phyloP scores from a whole-genome alignment of 306 rosid species.

The Vachellia collinsii region DNA sequence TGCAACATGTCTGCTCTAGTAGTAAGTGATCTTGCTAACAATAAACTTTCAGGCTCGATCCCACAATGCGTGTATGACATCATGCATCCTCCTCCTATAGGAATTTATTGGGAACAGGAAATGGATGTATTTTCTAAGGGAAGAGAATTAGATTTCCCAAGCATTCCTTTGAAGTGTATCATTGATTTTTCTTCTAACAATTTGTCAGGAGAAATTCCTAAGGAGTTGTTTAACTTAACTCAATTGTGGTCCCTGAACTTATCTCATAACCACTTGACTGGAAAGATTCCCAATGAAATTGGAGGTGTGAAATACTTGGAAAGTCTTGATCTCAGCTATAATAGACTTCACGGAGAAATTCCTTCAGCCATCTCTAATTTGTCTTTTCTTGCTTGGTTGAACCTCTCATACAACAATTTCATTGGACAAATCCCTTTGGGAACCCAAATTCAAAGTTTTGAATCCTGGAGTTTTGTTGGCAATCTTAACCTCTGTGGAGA shows the following conservation, averaged over 20 bases:
- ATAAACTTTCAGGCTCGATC: neutral
- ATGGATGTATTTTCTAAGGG: neutral
- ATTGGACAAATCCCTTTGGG: constrained; percentile 41
- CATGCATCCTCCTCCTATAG: rapidly evolving
- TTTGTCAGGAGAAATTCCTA: constrained; percentile 35
- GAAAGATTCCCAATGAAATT: constrained; percentile 26
- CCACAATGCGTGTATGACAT: neutral
- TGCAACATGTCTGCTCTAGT: neutral
- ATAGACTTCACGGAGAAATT: constrained; percentile 25
- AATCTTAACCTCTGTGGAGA: neutral
- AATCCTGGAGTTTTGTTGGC: neutral
- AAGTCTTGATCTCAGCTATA: constrained; percentile 34
- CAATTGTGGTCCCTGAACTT: constrained; percentile 29
- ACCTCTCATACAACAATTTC: constrained; percentile 45
- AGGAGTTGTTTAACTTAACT: constrained; percentile 18
- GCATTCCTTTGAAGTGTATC: neutral
- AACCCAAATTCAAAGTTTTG: constrained; percentile 33
- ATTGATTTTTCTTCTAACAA: constrained; percentile 22
- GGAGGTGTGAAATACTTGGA: constrained; percentile 34
- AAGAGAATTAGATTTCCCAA: neutral
- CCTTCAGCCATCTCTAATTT: constrained; percentile 12
- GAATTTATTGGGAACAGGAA: too few species aligned
- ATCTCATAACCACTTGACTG: constrained; percentile 39
- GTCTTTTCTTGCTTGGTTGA: constrained; percentile 35
- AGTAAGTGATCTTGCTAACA: neutral